Evolutionary conservation across 2,329 filamentous ascomycete species (phyloP).

Genomic region (Dactylonectria macrodidyma): DNA sequence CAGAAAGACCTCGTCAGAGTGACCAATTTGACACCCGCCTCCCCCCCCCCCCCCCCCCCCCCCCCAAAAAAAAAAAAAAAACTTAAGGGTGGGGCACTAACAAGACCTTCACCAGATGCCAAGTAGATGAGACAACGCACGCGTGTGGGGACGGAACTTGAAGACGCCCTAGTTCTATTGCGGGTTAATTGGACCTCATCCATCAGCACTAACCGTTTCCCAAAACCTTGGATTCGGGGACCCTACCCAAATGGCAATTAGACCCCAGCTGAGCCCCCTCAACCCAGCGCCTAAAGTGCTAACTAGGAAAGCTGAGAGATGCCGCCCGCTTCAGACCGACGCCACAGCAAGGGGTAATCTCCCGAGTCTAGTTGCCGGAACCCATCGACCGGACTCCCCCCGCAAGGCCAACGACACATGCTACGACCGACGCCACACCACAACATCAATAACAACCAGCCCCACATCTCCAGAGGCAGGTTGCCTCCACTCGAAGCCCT

Average conservation of each 20-base stretch:
- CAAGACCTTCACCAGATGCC: neutral
- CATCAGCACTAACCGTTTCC: neutral
- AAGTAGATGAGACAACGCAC: neutral
- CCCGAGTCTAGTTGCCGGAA: neutral
- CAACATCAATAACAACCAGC: too few species aligned
- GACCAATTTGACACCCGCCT: too few species aligned
- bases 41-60: too few species aligned
- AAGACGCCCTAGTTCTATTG: neutral
- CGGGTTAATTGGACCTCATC: neutral
- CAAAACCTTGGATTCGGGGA: neutral
- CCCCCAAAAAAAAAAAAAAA: too few species aligned
- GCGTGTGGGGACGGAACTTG: neutral
- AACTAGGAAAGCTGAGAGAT: neutral
- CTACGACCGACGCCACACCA: too few species aligned
- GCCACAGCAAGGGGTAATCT: neutral
- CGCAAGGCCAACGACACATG: too few species aligned
- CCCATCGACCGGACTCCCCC: too few species aligned
- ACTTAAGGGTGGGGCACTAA: neutral
- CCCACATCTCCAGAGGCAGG: too few species aligned
- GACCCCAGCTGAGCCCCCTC: neutral
- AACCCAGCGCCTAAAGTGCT: neutral
- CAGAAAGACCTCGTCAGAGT: too few species aligned
- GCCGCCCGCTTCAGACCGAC: neutral
- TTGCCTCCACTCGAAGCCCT: too few species aligned
- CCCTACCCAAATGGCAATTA: neutral